Conservation (phyloP, 768 basidiomycete genomes). For the Boletus insuetus region DNA sequence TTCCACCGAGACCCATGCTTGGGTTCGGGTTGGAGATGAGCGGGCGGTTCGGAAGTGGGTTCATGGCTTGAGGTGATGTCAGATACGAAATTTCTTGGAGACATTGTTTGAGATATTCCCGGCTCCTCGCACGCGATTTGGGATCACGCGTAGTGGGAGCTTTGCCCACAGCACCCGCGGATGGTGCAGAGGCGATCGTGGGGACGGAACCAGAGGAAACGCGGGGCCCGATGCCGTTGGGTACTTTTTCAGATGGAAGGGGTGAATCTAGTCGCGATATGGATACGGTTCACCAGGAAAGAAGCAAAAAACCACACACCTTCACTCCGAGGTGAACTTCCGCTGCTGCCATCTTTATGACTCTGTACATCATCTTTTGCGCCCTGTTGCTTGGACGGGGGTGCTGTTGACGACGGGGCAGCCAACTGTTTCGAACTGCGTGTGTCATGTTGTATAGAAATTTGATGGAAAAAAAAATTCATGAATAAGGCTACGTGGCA, state of each 20-base stretch:
- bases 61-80: constrained; percentile 95
- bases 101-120: constrained; percentile 99
- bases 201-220: constrained; percentile 50
- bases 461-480: constrained; percentile 33
- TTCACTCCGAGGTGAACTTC: constrained; percentile 84
- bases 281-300: neutral
- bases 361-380: constrained; percentile 72
- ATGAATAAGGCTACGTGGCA: constrained; percentile 4
- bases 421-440: constrained; percentile 77
- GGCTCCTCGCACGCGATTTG: constrained; percentile 90
- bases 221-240: constrained; percentile 59
- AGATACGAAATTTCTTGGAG: constrained; percentile 97
- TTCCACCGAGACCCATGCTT: constrained; percentile 20
- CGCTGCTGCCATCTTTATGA: constrained; percentile 76
- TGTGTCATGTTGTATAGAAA: constrained; percentile 12
- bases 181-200: constrained; percentile 23
- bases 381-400: constrained; percentile 65
- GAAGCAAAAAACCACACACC: constrained; percentile 39
- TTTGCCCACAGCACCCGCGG: constrained; percentile 55
- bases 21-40: constrained; percentile 51
- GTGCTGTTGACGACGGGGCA: constrained; percentile 50
- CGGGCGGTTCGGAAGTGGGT: constrained; percentile 88
- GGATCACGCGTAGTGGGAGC: constrained; percentile 84
- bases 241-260: constrained; percentile 62
- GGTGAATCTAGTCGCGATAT: constrained; percentile 57